Evolutionary conservation across 371 early-diverging fungal species (phyloP).

Genomic region (Lichtheimia corymbifera): DNA sequence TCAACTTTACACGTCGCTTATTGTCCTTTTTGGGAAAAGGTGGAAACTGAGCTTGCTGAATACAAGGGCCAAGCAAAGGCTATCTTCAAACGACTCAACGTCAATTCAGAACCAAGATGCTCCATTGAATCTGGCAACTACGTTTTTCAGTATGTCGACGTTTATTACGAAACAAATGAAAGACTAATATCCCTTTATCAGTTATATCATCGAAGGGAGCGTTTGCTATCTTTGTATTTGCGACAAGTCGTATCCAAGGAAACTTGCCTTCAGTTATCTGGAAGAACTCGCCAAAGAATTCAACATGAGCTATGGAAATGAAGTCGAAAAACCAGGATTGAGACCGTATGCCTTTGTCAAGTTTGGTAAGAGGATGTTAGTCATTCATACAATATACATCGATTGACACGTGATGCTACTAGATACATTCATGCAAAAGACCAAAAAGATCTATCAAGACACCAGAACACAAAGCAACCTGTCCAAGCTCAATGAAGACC

Average conservation of each 20-base stretch:
- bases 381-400: neutral
- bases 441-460: constrained; percentile 94
- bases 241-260: constrained; percentile 93
- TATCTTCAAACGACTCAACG: constrained; percentile 82
- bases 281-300: constrained; percentile 96
- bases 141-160: constrained; percentile 77
- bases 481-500: constrained; percentile 91
- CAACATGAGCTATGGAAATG: constrained; percentile 86
- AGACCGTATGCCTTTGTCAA: constrained; percentile 97
- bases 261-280: constrained; percentile 92
- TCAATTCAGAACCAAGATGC: constrained; percentile 88
- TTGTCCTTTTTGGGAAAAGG: constrained; percentile 25
- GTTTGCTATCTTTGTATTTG: constrained; percentile 94
- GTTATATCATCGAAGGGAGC: constrained; percentile 92
- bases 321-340: constrained; percentile 81
- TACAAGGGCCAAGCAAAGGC: constrained; percentile 93
- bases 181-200: constrained; percentile 19
- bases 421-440: constrained; percentile 97
- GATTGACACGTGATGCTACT: neutral
- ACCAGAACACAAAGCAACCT: constrained; percentile 91
- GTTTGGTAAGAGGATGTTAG: constrained; percentile 70
- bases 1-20: neutral
- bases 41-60: constrained; percentile 82
- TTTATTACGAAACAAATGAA: neutral
- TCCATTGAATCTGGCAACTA: constrained; percentile 92